phyloP scores from a whole-genome alignment of 306 rosid species.

The Cicer bijugum region DNA sequence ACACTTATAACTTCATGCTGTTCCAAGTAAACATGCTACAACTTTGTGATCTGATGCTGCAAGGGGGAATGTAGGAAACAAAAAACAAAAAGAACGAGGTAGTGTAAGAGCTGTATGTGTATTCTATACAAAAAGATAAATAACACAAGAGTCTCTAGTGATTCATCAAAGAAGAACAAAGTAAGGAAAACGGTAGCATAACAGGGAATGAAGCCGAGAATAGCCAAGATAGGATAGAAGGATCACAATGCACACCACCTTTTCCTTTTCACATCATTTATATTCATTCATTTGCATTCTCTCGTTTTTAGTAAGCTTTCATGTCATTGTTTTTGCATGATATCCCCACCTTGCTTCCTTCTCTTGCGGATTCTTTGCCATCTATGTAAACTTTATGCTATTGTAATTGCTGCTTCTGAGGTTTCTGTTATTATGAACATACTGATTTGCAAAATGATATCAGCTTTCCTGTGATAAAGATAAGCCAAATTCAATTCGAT shows the following conservation, averaged over 20 bases:
- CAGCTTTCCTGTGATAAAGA: constrained; percentile 31
- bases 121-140: not conserved
- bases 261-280: not conserved
- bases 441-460: constrained; percentile 10
- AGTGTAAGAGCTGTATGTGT: not conserved
- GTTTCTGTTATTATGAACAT: constrained; percentile 28
- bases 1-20: not conserved
- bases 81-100: not conserved
- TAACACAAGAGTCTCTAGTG: not conserved
- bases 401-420: not conserved
- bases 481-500: constrained; percentile 15
- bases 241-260: constrained; percentile 1
- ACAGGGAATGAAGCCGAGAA: not conserved
- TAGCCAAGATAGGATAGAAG: constrained; percentile 13
- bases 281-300: constrained; percentile 3
- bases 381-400: not conserved
- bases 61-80: not conserved
- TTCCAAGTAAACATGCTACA: constrained; percentile 27
- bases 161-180: constrained; percentile 7
- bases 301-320: not conserved
- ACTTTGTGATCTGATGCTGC: not conserved
- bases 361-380: constrained; percentile 13
- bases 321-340: constrained; percentile 17
- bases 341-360: not conserved
- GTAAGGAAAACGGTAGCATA: not conserved